Base-by-base conservation (phyloP, 345 rosid genomes). In the Murraya paniculata region DNA sequence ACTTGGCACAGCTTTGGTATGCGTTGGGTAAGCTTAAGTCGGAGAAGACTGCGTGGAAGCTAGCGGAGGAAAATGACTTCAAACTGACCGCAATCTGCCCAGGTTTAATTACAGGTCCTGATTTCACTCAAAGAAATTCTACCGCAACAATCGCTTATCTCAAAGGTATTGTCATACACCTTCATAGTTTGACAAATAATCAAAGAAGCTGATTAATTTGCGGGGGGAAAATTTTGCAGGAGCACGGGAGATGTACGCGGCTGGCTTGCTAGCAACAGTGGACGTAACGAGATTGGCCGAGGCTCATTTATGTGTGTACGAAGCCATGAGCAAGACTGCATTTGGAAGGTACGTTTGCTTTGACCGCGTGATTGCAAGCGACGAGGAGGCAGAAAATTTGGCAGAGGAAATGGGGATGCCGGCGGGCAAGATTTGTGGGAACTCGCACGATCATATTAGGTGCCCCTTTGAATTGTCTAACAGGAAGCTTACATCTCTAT, bases 1-100 rank as follows among this genome's bases (percentile, higher is more conserved):
- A 21, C 36, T 48, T 39, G 73, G 50, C 18, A 0, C 88, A 93
- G 98, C 90, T 93, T 5, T 88, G 98, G 94, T 90, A 90, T 85
- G 96, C 98, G 2, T 78, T 93, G 78, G 99, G 98, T n/a, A 96
- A 93, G 85, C 84, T 92, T n/a, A 90, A 78, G 81, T 95, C 98
- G 3, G 99, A 95, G 88, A 89, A 82, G 64, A 84, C 82, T 18
- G 93, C 92, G 0, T 89, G 94, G 91, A 86, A 82, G 68, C 81
- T 85, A n/a, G 90, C 97, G 4, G 82, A 87, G 35, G 88, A 86
- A 64, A 77, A 71, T 22, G 95, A 94, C 31, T 45, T 92, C 25
- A 89, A 85, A 81, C 77, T 91, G 74, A 83, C 90, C 21, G 80
- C 90, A 27, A 89, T 91, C 57, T 89, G 95, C 68, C 89, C 97